phyloP scores from a whole-genome alignment of 139 green algal species.

The Eudorina sp. region DNA sequence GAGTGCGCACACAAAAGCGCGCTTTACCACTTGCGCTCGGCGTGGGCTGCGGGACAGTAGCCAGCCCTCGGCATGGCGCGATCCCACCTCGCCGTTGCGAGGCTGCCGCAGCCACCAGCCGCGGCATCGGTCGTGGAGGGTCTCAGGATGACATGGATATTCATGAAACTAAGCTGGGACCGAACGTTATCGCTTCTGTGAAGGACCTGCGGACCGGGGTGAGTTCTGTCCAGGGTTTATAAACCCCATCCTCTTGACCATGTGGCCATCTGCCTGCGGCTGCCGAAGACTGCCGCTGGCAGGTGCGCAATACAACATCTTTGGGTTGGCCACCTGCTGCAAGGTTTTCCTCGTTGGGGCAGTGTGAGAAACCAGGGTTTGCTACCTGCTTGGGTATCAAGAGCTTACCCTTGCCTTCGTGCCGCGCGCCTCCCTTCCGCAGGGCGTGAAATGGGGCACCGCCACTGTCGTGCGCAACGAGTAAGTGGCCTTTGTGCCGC shows the following conservation, averaged over 20 bases:
- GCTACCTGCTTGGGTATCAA: too few relatives aligned
- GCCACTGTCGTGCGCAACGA: conserved; percentile 62
- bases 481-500: too few relatives aligned
- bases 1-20: neutral
- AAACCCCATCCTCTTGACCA: too few relatives aligned
- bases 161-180: conserved; percentile 60
- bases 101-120: neutral
- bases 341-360: too few relatives aligned
- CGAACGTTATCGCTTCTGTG: conserved; percentile 52
- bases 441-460: conserved; percentile 49
- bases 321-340: too few relatives aligned
- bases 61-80: neutral
- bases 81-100: neutral
- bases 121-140: neutral
- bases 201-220: conserved; percentile 49
- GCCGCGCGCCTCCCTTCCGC: too few relatives aligned
- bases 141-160: conserved; percentile 34
- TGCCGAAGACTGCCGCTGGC: too few relatives aligned
- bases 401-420: too few relatives aligned
- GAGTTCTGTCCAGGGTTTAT: too few relatives aligned
- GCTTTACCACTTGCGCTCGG: neutral
- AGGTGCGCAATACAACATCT: too few relatives aligned
- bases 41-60: neutral
- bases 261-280: too few relatives aligned
- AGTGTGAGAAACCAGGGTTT: too few relatives aligned